phyloP scores from a whole-genome alignment of 2,329 filamentous ascomycete species.

The Beauveria australis region DNA sequence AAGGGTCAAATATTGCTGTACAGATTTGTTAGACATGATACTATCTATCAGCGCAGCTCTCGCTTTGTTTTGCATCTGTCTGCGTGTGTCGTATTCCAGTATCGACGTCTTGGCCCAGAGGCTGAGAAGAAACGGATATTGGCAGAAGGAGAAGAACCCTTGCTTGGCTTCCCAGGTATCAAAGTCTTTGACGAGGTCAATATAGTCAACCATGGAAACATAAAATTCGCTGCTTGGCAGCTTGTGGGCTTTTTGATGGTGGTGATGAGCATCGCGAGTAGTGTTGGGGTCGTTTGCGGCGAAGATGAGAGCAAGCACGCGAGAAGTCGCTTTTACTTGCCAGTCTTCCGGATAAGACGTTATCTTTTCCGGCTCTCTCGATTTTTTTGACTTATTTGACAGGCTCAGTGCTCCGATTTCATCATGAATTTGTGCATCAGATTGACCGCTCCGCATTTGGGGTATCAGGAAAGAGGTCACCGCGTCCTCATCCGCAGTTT shows the following conservation, averaged over 20 bases:
- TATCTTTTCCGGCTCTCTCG: constrained; percentile 45
- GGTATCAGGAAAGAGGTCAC: constrained; percentile 63
- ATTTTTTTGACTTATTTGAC: constrained; percentile 45
- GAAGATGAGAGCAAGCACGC: constrained; percentile 73
- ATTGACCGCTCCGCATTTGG: constrained; percentile 57
- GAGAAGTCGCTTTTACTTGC: constrained; percentile 76
- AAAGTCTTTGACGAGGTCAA: constrained; percentile 79
- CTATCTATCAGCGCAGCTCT: constrained; percentile 87
- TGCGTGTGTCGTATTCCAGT: constrained; percentile 75
- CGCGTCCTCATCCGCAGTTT: constrained; percentile 50
- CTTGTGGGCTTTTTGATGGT: constrained; percentile 49
- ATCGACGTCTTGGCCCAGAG: constrained; percentile 91
- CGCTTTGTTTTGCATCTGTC: constrained; percentile 84
- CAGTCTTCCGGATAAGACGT: constrained; percentile 73
- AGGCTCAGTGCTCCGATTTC: constrained; percentile 53
- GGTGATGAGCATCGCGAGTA: constrained; percentile 21
- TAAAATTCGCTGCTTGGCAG: constrained; percentile 81
- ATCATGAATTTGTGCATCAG: constrained; percentile 65
- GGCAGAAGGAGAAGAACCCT: constrained; percentile 77
- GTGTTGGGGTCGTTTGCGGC: constrained; percentile 61
- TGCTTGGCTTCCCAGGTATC: constrained; percentile 75
- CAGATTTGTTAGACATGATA: constrained; percentile 64
- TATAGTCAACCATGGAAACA: constrained; percentile 75
- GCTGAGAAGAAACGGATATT: constrained; percentile 85
- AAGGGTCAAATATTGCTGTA: constrained; percentile 71